Percentiles rank a stretch among this genome's conserved stretches.
These are phyloP conservation scores for Solanum pinnatisectum DNA, from an alignment of 257 asterid genomes.

Conservation along the genomic window DNA sequence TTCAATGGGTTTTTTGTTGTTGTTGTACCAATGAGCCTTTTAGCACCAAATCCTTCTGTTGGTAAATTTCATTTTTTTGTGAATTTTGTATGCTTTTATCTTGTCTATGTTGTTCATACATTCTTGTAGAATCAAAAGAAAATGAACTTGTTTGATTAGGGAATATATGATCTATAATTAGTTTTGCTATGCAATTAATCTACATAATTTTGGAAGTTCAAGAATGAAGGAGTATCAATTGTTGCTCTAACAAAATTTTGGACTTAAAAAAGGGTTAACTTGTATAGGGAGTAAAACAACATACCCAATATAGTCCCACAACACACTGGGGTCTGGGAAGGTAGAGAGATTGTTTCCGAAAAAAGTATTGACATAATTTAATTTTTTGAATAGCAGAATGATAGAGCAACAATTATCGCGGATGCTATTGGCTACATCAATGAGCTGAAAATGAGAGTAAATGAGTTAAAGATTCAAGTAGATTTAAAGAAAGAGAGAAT, in stretches of 20 bases:
- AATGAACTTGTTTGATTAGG: not conserved
- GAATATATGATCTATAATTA: not conserved
- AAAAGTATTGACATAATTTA: not conserved
- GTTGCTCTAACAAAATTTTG: constrained; percentile 18
- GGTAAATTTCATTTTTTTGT: not conserved
- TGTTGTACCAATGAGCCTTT: not conserved
- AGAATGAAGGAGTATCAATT: constrained; percentile 18
- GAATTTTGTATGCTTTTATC: not conserved
- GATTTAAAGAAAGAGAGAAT: constrained; percentile 55
- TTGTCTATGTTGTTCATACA: not conserved
- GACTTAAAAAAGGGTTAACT: constrained; percentile 44
- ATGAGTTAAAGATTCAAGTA: constrained; percentile 36
- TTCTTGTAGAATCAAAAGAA: not conserved
- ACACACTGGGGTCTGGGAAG: not conserved
- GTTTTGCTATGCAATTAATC: not conserved
- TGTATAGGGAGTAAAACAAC: not conserved
- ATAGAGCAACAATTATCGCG: constrained; percentile 48
- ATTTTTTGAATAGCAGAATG: constrained; percentile 21
- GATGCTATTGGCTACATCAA: constrained; percentile 54
- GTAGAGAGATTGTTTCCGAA: not conserved
- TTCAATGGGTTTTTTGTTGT: not conserved
- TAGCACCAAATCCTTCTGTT: not conserved
- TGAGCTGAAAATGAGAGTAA: constrained; percentile 50
- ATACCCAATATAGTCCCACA: not conserved
- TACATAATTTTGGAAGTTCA: not conserved